Percentiles rank a stretch among this genome's conserved stretches.
phyloP scores from a whole-genome alignment of 1,139 yeast genomes.

The Blastobotrys elegans region DNA sequence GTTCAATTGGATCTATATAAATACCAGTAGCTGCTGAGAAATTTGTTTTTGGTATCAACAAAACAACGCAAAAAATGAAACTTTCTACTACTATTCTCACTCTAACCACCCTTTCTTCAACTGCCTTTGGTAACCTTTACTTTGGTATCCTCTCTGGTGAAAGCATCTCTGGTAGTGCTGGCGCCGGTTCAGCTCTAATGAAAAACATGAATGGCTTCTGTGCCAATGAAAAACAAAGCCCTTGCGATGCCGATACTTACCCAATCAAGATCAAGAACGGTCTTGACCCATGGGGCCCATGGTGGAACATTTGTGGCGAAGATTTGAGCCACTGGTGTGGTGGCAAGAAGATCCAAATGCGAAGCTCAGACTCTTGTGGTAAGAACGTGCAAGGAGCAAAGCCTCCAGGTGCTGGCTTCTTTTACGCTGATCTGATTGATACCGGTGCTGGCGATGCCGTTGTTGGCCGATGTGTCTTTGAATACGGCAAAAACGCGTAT shows the following conservation, averaged over 20 bases:
- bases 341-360: neutral
- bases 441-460: neutral
- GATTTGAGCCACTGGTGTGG: neutral
- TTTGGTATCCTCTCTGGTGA: slow-evolving; percentile 2
- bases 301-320: slow-evolving; percentile 2
- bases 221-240: neutral
- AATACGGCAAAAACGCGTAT: neutral
- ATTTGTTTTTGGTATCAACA: too few species aligned
- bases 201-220: neutral
- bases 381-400: neutral
- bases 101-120: neutral
- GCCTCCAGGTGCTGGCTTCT: neutral
- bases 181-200: neutral
- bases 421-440: neutral
- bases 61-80: too few species aligned
- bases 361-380: neutral
- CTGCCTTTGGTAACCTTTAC: neutral
- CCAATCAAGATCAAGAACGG: neutral
- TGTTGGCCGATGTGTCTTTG: slow-evolving; percentile 2
- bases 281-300: neutral
- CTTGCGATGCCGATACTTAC: neutral
- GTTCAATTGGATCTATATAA: too few species aligned
- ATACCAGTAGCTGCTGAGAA: too few species aligned
- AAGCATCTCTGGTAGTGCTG: slow-evolving; percentile 1
- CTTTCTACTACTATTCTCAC: neutral